Evolutionary conservation across 345 rosid genomes (phyloP).

Genomic region (Eucalyptus lansdowneana): DNA sequence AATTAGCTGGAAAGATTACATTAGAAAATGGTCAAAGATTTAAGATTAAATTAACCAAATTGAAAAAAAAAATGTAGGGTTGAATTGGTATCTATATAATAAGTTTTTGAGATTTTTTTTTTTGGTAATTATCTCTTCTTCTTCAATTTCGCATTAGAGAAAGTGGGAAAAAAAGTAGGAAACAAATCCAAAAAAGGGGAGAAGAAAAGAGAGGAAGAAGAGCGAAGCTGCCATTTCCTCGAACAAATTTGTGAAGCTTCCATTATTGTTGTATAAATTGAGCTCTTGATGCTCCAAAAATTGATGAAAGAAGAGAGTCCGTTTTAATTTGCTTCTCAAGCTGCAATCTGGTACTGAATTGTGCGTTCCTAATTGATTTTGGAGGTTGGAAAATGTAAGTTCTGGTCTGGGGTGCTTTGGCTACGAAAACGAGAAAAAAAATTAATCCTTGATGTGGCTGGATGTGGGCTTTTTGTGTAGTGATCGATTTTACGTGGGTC

Average conservation of each 20-base stretch:
- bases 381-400: background rate
- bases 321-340: background rate
- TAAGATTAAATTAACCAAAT: background rate
- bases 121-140: background rate
- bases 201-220: background rate
- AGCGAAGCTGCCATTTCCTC: background rate
- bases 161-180: background rate
- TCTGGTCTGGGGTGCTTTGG: background rate
- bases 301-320: background rate
- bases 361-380: background rate
- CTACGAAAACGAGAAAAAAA: background rate
- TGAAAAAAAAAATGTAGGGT: background rate
- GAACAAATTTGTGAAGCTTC: background rate
- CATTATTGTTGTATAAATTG: background rate
- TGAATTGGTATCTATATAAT: background rate
- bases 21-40: background rate
- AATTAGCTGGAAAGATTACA: background rate
- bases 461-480: no score
- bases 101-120: background rate
- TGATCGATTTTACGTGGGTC: background rate
- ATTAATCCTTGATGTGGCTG: background rate
- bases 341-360: background rate
- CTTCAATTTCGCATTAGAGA: background rate
- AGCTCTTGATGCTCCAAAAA: background rate
- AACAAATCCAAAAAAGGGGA: background rate